A percentile compares a stretch with the other conserved stretches of the same genome.
Conservation (phyloP, 192 early-diverging fungal species). For the Phycomyces blakesleeanus region DNA sequence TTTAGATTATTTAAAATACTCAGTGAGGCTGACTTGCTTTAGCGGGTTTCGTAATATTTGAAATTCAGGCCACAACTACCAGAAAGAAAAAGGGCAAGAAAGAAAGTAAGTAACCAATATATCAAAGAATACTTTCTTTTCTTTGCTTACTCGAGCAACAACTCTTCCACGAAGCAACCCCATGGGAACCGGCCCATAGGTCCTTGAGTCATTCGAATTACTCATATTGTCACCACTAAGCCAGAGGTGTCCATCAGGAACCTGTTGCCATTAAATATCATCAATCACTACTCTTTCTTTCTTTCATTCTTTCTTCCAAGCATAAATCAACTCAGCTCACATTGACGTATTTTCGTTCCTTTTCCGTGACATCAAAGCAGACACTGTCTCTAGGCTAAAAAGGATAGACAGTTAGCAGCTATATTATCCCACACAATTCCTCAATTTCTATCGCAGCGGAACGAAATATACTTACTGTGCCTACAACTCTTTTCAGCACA, state of each 20-base stretch:
- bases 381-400: slow-evolving; percentile 75
- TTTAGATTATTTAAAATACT: not conserved
- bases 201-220: slow-evolving; percentile 88
- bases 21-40: not conserved
- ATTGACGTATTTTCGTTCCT: slow-evolving; percentile 53
- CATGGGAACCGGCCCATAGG: slow-evolving; percentile 84
- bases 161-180: slow-evolving; percentile 78
- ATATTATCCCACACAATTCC: not conserved
- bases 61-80: not conserved
- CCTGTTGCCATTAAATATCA: slow-evolving; percentile 32
- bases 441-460: not conserved
- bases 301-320: not conserved
- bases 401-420: not conserved
- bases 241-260: slow-evolving; percentile 89
- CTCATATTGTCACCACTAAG: slow-evolving; percentile 86
- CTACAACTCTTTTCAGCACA: slow-evolving; percentile 82
- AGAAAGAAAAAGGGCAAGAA: no score
- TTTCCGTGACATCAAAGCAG: slow-evolving; percentile 68
- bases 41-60: not conserved
- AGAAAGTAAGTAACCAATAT: not conserved
- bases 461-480: slow-evolving; percentile 46
- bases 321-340: slow-evolving; percentile 37
- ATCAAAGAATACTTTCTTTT: not conserved
- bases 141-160: slow-evolving; percentile 44
- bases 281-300: not conserved